Base-by-base conservation (phyloP, 2,329 filamentous ascomycete species). In the Phyllosticta paracitricarpa region DNA sequence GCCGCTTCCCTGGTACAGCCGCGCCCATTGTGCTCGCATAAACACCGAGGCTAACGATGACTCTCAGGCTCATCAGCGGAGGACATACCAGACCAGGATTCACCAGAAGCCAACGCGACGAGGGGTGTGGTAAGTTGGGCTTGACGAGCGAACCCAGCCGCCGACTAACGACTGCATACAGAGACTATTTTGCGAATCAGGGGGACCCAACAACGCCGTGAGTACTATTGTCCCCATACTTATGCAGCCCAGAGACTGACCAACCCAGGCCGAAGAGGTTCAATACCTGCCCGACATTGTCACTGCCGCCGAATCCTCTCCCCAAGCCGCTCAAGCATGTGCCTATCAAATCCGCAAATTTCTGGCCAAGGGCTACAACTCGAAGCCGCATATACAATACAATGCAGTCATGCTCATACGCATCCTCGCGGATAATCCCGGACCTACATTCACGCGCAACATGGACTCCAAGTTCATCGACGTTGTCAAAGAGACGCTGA, bases 361-460 rank as follows among this genome's bases (percentile, higher is more conserved):
- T 72, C 79, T 99, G 63, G 82, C 84, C 67, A 87, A 86, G 66
- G 88, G 92, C 54, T 85, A 89, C 75, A 80, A 76, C 65, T 71
- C 71, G 35, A 76, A 79, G 54, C 84, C 89, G 9, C 85, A 89
- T 68, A 85, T 87, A 67, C 93, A 97, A 75, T 97, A 97, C 81
- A 97, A 97, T 77, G 88, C 91, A 65, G 86, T 97, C 69, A 97
- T 97, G 94, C 83, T 99, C 61, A 81, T 95, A 67, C 88, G 93
- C 64, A 99, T 99, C 69, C 79, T 99, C 66, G 82, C 86, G 67
- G 92, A 97, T 73, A 97, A 99, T 72, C 94, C 94, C 0, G 93
- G 93, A 30, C 82, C 83, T 59, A 91, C 86, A 1, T 99, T 99
- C 70, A 96, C 93, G n/a, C 84, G 89, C 66, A 92, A 96, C 72